Percentiles rank a stretch among this genome's conserved stretches.
Evolutionary conservation across 1,139 yeast genomes (phyloP).

Genomic region (Blastobotrys raffinosifermentans): DNA sequence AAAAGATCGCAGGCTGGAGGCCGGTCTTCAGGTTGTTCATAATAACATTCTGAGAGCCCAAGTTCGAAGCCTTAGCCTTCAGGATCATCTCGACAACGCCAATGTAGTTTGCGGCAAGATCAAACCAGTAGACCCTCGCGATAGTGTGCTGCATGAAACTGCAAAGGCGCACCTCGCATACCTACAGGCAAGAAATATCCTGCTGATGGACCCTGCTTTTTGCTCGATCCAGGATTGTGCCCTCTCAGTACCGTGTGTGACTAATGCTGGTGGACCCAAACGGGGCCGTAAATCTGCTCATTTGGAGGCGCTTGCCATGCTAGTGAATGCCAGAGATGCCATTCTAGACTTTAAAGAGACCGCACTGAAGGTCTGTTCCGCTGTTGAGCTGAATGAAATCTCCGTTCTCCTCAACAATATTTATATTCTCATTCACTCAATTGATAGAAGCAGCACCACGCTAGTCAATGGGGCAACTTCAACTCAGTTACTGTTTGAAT

Average conservation of each 20-base stretch:
- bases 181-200: constrained; percentile 20
- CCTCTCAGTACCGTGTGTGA: constrained; percentile 39
- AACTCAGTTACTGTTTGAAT: constrained; percentile 11
- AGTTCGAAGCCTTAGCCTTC: constrained; percentile 22
- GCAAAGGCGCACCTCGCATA: constrained; percentile 21
- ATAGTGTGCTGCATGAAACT: constrained; percentile 18
- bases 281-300: constrained; percentile 5
- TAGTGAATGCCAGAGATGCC: constrained; percentile 12
- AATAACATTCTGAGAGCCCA: constrained; percentile 21
- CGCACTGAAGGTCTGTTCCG: constrained; percentile 17
- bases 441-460: constrained; percentile 13
- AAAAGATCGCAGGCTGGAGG: background rate
- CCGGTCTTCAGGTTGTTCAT: constrained; percentile 19
- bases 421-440: constrained; percentile 29
- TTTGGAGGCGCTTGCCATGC: constrained; percentile 13
- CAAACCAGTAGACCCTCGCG: constrained; percentile 14
- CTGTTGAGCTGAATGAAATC: constrained; percentile 18
- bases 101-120: constrained; percentile 14
- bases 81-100: constrained; percentile 20
- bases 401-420: constrained; percentile 19
- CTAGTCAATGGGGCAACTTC: constrained; percentile 3
- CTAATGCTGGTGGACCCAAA: constrained; percentile 7
- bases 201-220: constrained; percentile 40
- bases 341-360: constrained; percentile 6
- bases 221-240: constrained; percentile 46